Evolutionary conservation across 2,329 filamentous ascomycete genomes (phyloP).

Genomic region (Dothideomycetidae sp.): DNA sequence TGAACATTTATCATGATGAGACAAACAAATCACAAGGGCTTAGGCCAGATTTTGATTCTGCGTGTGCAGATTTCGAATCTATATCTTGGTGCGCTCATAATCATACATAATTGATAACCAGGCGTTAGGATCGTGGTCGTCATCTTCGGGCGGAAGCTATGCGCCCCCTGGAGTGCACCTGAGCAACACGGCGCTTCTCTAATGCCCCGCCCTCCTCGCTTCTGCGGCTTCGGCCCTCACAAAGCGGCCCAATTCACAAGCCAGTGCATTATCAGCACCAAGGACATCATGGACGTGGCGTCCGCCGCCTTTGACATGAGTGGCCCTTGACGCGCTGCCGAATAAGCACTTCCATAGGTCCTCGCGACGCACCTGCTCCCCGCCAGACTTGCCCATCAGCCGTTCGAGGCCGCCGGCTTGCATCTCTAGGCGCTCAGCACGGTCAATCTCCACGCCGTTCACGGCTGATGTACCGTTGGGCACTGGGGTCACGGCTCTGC

Average conservation of each 20-base stretch:
- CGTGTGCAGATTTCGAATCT: not conserved
- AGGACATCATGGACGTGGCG: not conserved
- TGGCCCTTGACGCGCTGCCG: conserved; percentile 37
- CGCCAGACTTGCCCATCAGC: conserved; percentile 58
- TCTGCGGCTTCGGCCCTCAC: conserved; percentile 43
- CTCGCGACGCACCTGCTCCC: conserved; percentile 62
- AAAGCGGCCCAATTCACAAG: conserved; percentile 34
- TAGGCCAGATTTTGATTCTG: not conserved
- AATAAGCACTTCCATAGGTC: conserved; percentile 89
- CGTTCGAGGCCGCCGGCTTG: conserved; percentile 56
- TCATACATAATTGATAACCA: no score
- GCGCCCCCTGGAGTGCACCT: no score
- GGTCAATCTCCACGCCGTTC: conserved; percentile 54
- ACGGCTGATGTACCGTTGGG: conserved; percentile 18
- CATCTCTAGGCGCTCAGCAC: conserved; percentile 71
- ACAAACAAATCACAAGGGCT: no score
- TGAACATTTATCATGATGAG: no score
- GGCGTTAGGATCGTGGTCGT: not conserved
- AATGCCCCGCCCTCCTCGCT: conserved; percentile 20
- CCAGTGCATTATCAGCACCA: conserved; percentile 19
- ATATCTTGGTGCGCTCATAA: no score
- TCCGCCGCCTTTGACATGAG: conserved; percentile 12
- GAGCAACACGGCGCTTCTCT: no score
- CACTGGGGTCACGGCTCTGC: not conserved
- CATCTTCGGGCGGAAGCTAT: no score